These are phyloP conservation scores for Trichoderma gracile DNA, from an alignment of 2,329 filamentous ascomycete genomes.

Conservation along the genomic window DNA sequence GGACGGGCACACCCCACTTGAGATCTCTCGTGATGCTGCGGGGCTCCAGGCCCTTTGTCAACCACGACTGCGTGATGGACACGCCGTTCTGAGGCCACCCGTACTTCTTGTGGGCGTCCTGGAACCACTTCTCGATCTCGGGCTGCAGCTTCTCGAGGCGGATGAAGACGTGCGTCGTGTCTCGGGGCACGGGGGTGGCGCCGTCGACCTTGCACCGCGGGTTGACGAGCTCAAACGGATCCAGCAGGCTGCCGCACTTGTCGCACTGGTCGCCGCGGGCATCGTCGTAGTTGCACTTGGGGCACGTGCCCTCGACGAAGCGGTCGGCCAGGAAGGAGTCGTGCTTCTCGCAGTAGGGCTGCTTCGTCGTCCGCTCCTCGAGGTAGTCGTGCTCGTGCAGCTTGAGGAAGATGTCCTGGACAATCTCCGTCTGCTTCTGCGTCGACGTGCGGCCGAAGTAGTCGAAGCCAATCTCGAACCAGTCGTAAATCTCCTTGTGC, in stretches of 20 bases:
- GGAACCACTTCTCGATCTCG: slow-evolving; percentile 75
- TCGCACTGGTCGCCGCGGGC: slow-evolving; percentile 75
- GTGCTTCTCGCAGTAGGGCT: slow-evolving; percentile 86
- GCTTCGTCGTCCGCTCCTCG: slow-evolving; percentile 81
- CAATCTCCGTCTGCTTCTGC: slow-evolving; percentile 83
- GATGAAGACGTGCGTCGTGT: slow-evolving; percentile 92
- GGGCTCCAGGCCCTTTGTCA: slow-evolving; percentile 79
- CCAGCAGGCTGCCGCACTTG: slow-evolving; percentile 70
- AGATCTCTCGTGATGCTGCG: slow-evolving; percentile 91
- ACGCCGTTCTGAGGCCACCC: slow-evolving; percentile 74
- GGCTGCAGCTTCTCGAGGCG: slow-evolving; percentile 79
- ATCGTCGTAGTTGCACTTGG: slow-evolving; percentile 70
- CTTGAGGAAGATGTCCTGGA: slow-evolving; percentile 85
- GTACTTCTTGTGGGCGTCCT: slow-evolving; percentile 70
- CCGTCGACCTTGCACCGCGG: slow-evolving; percentile 91
- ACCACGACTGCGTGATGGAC: slow-evolving; percentile 77
- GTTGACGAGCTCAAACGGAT: slow-evolving; percentile 75
- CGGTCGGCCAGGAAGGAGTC: slow-evolving; percentile 79
- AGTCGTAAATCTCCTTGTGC: slow-evolving; percentile 89
- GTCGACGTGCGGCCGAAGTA: slow-evolving; percentile 94
- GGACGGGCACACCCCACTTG: slow-evolving; percentile 76
- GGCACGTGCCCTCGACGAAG: slow-evolving; percentile 78
- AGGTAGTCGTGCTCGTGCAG: slow-evolving; percentile 88
- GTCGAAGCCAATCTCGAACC: slow-evolving; percentile 95
- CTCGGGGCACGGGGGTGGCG: slow-evolving; percentile 72